phyloP scores from a whole-genome alignment of 257 asterid genomes.

The Nicotiana undulata region DNA sequence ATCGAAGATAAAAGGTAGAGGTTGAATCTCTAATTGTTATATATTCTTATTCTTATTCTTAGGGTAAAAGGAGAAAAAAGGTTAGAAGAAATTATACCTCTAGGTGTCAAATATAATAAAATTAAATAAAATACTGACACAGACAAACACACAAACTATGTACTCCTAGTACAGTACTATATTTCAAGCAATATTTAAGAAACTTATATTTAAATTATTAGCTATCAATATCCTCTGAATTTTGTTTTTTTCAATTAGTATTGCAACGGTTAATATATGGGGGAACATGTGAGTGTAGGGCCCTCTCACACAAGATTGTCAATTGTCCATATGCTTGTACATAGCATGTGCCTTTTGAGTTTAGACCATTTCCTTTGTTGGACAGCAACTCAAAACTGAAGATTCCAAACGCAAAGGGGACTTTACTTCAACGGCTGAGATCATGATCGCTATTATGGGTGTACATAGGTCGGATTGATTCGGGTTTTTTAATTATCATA shows the following conservation, averaged over 20 bases:
- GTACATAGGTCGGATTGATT: no score
- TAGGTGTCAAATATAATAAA: not conserved
- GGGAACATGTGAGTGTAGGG: slow-evolving; percentile 43
- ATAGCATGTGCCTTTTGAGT: slow-evolving; percentile 37
- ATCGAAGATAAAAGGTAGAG: not conserved
- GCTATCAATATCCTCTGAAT: not conserved
- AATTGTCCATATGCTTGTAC: slow-evolving; percentile 44
- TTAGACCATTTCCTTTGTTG: not conserved
- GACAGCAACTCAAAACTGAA: not conserved
- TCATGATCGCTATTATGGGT: no score
- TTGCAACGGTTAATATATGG: slow-evolving; percentile 23
- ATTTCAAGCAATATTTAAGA: not conserved
- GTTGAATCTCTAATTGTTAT: not conserved
- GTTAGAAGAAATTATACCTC: no score
- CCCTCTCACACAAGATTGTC: slow-evolving; percentile 20
- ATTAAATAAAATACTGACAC: not conserved
- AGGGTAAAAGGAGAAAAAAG: not conserved
- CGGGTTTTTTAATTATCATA: no score
- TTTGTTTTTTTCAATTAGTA: not conserved
- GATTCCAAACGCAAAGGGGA: not conserved
- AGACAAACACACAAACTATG: not conserved
- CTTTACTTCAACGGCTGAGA: no score
- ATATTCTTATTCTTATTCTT: no score
- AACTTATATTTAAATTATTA: not conserved
- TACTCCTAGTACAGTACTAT: not conserved